phyloP scores from a whole-genome alignment of 257 asterid genomes.

The Leptodermis oblonga region DNA sequence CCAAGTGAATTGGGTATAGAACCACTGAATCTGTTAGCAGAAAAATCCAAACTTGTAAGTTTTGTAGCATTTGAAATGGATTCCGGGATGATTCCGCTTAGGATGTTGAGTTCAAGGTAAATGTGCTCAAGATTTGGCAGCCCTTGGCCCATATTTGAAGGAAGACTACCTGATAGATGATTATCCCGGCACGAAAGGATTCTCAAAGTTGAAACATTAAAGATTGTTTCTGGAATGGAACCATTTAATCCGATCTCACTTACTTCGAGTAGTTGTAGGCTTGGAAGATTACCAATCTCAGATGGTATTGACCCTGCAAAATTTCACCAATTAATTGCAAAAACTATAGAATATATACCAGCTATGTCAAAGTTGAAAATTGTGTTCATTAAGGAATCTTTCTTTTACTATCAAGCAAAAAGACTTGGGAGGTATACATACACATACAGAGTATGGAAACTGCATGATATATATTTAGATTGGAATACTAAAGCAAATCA shows the following conservation, averaged over 20 bases:
- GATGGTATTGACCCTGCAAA: conserved; percentile 27
- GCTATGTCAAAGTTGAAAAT: too few relatives aligned
- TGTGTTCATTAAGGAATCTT: too few relatives aligned
- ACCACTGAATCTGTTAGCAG: too few relatives aligned
- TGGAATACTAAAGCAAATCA: too few relatives aligned
- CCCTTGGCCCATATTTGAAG: background rate
- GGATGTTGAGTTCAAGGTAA: background rate
- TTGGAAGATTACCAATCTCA: conserved; percentile 26
- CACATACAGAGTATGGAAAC: too few relatives aligned
- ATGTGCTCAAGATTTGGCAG: too few relatives aligned
- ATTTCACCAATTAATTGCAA: background rate
- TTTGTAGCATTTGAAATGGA: background rate
- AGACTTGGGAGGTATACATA: too few relatives aligned
- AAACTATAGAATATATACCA: too few relatives aligned
- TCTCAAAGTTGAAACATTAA: conserved; percentile 24
- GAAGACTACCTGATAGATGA: background rate
- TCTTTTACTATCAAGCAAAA: too few relatives aligned
- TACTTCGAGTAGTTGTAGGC: conserved; percentile 14
- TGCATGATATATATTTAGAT: too few relatives aligned
- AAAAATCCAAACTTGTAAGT: too few relatives aligned
- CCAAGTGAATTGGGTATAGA: too few relatives aligned
- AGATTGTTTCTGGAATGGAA: conserved; percentile 19
- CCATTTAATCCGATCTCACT: background rate
- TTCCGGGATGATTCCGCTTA: background rate
- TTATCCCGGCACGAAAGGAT: background rate